Base-by-base conservation (phyloP, 2,329 filamentous ascomycete genomes). In the Sporothrix protearum region DNA sequence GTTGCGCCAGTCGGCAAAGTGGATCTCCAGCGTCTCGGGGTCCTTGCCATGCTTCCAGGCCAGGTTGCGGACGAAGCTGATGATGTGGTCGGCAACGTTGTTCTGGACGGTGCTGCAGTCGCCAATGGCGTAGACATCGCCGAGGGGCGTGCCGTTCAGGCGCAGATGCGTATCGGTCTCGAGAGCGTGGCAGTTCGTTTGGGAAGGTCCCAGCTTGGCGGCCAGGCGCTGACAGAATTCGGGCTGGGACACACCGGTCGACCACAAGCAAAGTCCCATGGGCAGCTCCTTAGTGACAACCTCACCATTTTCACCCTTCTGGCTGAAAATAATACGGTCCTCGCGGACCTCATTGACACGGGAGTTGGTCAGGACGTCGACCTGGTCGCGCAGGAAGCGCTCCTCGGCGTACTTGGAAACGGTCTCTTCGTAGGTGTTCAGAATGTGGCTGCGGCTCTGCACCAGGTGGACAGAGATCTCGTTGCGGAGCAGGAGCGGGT, bases 391-490 rank as follows among this genome's bases (percentile, higher is more conserved):
- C 22, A 92, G 89, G 78, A 99, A 97, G 55, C 92, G 90, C 69
- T 92, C 88, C 81, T 99, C 96, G 25, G 96, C 95, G 79, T 96
- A 99, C 78, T 90, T 89, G 12, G 94, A 97, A 1, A 99, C 86
- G 0, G 93, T 91, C 82, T 99, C 96, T 75, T 99, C 96, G 79
- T 99, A 99, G 0, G 96, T 99, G 83, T 99, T 99, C 39, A 99
- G 85, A 74, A 99, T 99, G 77, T 99, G 96, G 53, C 92, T 90
- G 72, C 96, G 89, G 77, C 93, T 97, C 79, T 99, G 96, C 74
- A 99, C 97, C 63, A 99, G 86, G 78, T 99, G 96, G 0, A 99
- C 95, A 0, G 96, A 98, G 66, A 99, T 97, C 80, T 99, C 94
- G 79, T 98, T 98, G 73, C 96, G 89, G n/a, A 99, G 82, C 39